Conservation (phyloP, 805 yeast genomes). For the Jamesozyma jinghongensis region DNA sequence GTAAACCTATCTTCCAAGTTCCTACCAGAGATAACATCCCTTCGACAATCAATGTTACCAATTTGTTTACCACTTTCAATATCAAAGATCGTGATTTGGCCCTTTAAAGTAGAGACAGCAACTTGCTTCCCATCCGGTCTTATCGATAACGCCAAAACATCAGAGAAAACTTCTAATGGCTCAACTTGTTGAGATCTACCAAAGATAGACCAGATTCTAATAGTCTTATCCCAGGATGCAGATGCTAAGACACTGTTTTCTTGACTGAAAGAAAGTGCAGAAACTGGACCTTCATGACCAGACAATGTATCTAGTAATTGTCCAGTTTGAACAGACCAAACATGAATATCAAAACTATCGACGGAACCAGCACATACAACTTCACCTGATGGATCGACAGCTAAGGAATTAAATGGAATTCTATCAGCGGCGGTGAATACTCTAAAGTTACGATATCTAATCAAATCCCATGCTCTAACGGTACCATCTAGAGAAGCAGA, state of each 20-base stretch:
- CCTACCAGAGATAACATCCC: conserved; percentile 83
- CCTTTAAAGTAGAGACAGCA: conserved; percentile 82
- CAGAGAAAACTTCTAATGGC: conserved; percentile 78
- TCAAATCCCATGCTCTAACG: conserved; percentile 92
- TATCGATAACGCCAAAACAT: conserved; percentile 72
- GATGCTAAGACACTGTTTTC: conserved; percentile 74
- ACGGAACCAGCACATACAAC: conserved; percentile 90
- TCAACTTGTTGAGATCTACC: conserved; percentile 81
- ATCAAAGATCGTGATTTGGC: conserved; percentile 78
- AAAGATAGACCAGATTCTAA: conserved; percentile 87
- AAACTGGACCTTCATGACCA: conserved; percentile 95
- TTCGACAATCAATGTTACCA: conserved; percentile 76
- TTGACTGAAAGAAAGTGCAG: conserved; percentile 74
- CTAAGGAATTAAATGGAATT: conserved; percentile 76
- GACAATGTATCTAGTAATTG: conserved; percentile 78
- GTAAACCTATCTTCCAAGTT: conserved; percentile 73
- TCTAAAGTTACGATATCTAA: conserved; percentile 87
- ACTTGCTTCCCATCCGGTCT: conserved; percentile 90
- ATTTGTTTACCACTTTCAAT: conserved; percentile 71
- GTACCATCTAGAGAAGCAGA: conserved; percentile 94
- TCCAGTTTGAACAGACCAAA: conserved; percentile 96
- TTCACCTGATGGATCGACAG: conserved; percentile 96
- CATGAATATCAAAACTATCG: conserved; percentile 82
- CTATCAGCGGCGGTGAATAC: conserved; percentile 88
- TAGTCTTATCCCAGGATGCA: conserved; percentile 94